Conservation (phyloP, 441 rosid genomes). For the Syzygium syzygioides region DNA sequence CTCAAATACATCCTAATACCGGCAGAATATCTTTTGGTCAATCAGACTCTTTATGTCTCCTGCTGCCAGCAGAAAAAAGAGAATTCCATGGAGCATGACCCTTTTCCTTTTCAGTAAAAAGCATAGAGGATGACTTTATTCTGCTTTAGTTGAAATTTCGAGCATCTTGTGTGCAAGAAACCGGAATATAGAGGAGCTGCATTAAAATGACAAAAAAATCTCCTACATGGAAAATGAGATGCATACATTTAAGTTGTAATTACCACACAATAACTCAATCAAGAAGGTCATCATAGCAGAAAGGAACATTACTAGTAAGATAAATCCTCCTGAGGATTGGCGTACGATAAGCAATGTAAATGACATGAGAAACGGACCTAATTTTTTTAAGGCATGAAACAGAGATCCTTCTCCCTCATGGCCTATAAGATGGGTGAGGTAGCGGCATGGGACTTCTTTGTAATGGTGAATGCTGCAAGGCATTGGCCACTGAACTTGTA, state of each 20-base stretch:
- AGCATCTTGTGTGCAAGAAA: not conserved
- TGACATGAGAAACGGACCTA: not conserved
- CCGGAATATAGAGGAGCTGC: not conserved
- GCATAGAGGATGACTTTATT: not conserved
- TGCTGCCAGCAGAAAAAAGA: not conserved
- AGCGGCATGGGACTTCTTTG: not conserved
- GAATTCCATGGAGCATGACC: not conserved
- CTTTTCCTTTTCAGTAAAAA: not conserved
- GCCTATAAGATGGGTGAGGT: not conserved
- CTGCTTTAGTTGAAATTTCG: not conserved
- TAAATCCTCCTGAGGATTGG: not conserved
- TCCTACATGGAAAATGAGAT: not conserved
- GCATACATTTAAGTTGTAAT: not conserved
- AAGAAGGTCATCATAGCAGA: not conserved
- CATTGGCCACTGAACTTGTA: slow-evolving; percentile 5
- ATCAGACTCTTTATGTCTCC: not conserved
- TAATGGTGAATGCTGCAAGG: slow-evolving; percentile 2
- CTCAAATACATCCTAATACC: not conserved
- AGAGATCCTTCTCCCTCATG: slow-evolving; percentile 13
- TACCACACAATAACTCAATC: not conserved
- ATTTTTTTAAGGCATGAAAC: slow-evolving; percentile 4
- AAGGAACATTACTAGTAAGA: not conserved
- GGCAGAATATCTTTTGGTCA: not conserved
- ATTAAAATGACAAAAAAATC: not conserved
- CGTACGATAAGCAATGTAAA: not conserved